These are phyloP conservation scores for Postia placenta DNA, from an alignment of 768 basidiomycete species.

Conservation along the genomic window DNA sequence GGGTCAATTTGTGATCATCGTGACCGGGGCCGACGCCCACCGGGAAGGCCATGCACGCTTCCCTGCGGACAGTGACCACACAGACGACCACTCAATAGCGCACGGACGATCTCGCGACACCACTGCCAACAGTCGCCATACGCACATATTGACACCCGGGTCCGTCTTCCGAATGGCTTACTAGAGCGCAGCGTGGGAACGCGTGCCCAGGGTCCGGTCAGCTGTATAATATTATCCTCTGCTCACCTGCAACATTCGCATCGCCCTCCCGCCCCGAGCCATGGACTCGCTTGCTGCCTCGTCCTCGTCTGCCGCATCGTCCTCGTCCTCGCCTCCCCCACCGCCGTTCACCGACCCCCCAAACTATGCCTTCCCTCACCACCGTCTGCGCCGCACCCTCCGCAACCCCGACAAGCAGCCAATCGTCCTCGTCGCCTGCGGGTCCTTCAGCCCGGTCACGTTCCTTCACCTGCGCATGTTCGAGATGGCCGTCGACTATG, in stretches of 20 bases:
- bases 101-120: too few species aligned
- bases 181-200: slow-evolving; percentile 22
- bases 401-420: slow-evolving; percentile 68
- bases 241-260: too few species aligned
- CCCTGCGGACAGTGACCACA: too few species aligned
- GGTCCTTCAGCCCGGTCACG: slow-evolving; percentile 97
- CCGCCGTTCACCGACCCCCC: slow-evolving; percentile 53
- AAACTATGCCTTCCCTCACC: slow-evolving; percentile 60
- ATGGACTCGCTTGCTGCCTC: neutral
- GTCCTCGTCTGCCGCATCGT: too few species aligned
- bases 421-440: slow-evolving; percentile 94
- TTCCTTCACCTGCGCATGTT: slow-evolving; percentile 98
- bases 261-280: slow-evolving; percentile 5
- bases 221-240: slow-evolving; percentile 2
- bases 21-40: too few species aligned
- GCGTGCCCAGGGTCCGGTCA: slow-evolving; percentile 17
- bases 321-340: slow-evolving; percentile 2
- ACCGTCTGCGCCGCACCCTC: slow-evolving; percentile 54
- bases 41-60: too few species aligned
- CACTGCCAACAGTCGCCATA: too few species aligned
- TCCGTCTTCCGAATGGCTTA: neutral
- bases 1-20: too few species aligned
- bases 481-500: slow-evolving; percentile 98
- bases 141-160: neutral
- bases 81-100: too few species aligned